Evolutionary conservation across 2,329 filamentous ascomycete species (phyloP), one percentile per base, ranked within the genome.

Genomic region (Alternaria solani): DNA sequence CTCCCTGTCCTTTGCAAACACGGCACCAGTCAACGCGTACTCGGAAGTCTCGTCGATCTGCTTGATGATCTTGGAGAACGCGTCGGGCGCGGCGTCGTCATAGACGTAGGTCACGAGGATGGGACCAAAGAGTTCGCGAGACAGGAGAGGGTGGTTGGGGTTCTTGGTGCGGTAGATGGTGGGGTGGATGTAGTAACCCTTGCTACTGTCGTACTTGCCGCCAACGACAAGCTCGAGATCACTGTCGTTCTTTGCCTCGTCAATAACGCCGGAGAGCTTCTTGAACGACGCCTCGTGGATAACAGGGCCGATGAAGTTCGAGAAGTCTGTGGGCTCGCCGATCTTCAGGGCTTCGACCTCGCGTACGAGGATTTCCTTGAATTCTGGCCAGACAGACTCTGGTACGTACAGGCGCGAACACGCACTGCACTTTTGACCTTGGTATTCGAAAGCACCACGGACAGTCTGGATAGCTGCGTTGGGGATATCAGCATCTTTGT

Each of bases 381-480:
- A 92, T 63, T 89, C 82, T 9, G 90, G 85, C 87, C 91, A 93
- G 47, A 91, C 79, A 2, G 91, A 94, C 71, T 87, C 85, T 34
- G 93, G 88, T 4, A 95, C 87, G 80, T 96, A 96, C 49, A 88
- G 82, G 28, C 93, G 88, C 28, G 91, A 94, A 23, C 90, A 93
- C 59, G 93, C 93, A 70, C 90, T 93, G 84, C 93, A 96, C 81
- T 96, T 96, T 79, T 96, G 93, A 51, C 93, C 93, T 78, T 95
- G 92, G 83, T 89, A 96, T 79, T 96, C 93, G 74, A 96, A 96
- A 2, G 93, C 92, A 48, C 91, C 92, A 57, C 93, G 91, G 32
- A 96, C 87, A 5, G 92, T 95, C 78, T 96, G 91, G 66, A 91
- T 85, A 34, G 87, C 92, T 11, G 92, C 92, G 73, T 94, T 95